These are phyloP conservation scores for Ophiocordyceps polyrhachis-furcata DNA, from an alignment of 2,329 filamentous ascomycete genomes.

Conservation along the genomic window DNA sequence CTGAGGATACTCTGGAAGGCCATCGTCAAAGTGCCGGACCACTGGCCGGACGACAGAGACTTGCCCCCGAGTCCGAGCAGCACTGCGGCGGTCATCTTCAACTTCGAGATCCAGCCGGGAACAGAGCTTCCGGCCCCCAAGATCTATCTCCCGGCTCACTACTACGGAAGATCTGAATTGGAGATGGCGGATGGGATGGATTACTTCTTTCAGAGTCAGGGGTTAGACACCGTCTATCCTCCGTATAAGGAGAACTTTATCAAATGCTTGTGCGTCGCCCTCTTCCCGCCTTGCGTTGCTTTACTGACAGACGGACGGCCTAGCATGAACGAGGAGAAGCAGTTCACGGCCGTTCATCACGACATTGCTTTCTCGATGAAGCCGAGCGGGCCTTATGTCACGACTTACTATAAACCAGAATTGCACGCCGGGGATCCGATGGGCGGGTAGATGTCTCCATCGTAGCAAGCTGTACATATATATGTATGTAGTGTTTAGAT, in stretches of 20 bases:
- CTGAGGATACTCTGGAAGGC: not conserved
- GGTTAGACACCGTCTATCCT: not conserved
- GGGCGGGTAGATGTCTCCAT: too few species aligned
- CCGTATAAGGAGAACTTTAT: not conserved
- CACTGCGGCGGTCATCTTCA: not conserved
- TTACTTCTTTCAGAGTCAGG: not conserved
- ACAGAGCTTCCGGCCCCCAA: not conserved
- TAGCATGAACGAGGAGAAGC: not conserved
- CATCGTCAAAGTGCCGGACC: not conserved
- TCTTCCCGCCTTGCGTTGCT: too few species aligned
- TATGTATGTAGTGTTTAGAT: too few species aligned
- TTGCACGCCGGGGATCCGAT: not conserved
- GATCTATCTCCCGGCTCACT: not conserved
- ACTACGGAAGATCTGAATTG: not conserved
- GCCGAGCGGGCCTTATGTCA: not conserved
- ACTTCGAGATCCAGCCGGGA: not conserved
- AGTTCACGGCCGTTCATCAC: not conserved
- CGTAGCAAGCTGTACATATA: too few species aligned
- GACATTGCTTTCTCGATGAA: not conserved
- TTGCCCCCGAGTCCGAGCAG: not conserved
- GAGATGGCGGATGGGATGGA: not conserved
- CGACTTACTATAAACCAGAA: not conserved
- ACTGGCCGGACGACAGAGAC: not conserved
- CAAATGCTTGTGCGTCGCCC: not conserved
- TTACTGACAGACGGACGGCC: not conserved